These are phyloP conservation scores for Termitomyces sp. DNA, from an alignment of 768 basidiomycete species.

Conservation along the genomic window DNA sequence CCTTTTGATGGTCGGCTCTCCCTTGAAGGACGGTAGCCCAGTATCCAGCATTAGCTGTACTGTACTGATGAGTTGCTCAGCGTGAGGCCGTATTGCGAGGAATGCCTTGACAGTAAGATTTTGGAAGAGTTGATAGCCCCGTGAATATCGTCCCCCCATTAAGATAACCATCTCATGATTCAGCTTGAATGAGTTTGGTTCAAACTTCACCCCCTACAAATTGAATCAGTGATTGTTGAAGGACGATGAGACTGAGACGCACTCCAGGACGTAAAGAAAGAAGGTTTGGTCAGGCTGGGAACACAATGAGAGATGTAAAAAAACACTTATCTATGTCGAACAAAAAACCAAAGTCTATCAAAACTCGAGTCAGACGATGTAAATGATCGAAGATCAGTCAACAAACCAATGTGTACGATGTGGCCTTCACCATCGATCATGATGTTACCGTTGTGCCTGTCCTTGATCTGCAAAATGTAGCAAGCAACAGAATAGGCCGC, in stretches of 20 bases:
- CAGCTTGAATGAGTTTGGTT: slow-evolving; percentile 96
- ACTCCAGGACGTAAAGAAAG: slow-evolving; percentile 64
- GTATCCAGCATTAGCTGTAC: slow-evolving; percentile 94
- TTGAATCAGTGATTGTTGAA: slow-evolving; percentile 2
- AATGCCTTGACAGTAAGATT: slow-evolving; percentile 95
- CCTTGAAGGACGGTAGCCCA: slow-evolving; percentile 94
- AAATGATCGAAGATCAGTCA: neutral
- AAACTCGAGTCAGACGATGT: neutral
- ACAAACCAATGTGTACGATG: slow-evolving; percentile 89
- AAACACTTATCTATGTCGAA: slow-evolving; percentile 94
- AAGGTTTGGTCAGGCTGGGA: slow-evolving; percentile 21
- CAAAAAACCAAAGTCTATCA: slow-evolving; percentile 88
- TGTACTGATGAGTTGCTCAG: slow-evolving; percentile 84
- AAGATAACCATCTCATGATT: slow-evolving; percentile 98
- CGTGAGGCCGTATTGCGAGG: slow-evolving; percentile 91
- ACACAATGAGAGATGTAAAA: slow-evolving; percentile 2
- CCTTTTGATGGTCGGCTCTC: slow-evolving; percentile 85
- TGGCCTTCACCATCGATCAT: slow-evolving; percentile 99
- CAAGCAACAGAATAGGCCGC: slow-evolving; percentile 98
- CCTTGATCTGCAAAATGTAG: slow-evolving; percentile 98
- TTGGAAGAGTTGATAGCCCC: slow-evolving; percentile 92
- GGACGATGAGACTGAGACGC: slow-evolving; percentile 14
- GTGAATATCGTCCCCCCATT: slow-evolving; percentile 94
- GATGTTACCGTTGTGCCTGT: slow-evolving; percentile 98
- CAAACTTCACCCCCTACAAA: slow-evolving; percentile 92